Percentiles rank a stretch among this genome's conserved stretches.
These are phyloP conservation scores for Paecilomyces variotii DNA, from an alignment of 2,329 filamentous ascomycete species.

Conservation along the genomic window DNA sequence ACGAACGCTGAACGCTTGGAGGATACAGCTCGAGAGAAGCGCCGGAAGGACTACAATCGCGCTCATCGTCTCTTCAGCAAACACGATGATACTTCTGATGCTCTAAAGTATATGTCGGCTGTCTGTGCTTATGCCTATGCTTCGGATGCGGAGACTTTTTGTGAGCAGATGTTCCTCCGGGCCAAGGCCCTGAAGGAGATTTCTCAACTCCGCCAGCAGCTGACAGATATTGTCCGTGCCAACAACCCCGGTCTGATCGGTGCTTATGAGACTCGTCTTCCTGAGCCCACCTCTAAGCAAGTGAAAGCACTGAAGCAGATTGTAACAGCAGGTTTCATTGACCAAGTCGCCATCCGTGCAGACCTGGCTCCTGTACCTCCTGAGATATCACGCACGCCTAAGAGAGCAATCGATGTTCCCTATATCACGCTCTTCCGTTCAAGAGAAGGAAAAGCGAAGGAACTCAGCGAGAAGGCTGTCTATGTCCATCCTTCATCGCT, in stretches of 20 bases:
- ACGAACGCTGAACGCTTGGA: constrained; percentile 61
- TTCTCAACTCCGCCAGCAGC: constrained; percentile 70
- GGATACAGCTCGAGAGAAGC: constrained; percentile 60
- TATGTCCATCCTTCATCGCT: constrained; percentile 83
- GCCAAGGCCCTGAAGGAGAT: constrained; percentile 83
- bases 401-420: constrained; percentile 82
- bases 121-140: constrained; percentile 80
- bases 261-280: constrained; percentile 42
- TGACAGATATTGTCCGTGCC: constrained; percentile 68
- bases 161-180: constrained; percentile 73
- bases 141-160: constrained; percentile 60
- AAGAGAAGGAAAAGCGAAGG: constrained; percentile 36
- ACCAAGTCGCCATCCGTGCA: constrained; percentile 86
- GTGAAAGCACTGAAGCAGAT: constrained; percentile 82
- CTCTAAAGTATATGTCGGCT: constrained; percentile 81
- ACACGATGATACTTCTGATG: constrained; percentile 76
- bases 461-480: constrained; percentile 57
- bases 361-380: constrained; percentile 72
- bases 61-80: constrained; percentile 72
- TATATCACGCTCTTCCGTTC: constrained; percentile 79
- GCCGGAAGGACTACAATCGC: constrained; percentile 58
- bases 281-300: constrained; percentile 57
- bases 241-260: constrained; percentile 52
- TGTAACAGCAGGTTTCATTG: constrained; percentile 83
- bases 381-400: constrained; percentile 59